Evolutionary conservation across 2,329 filamentous ascomycete genomes (phyloP), one percentile per base, ranked within the genome.

Genomic region (Diaporthe eres): DNA sequence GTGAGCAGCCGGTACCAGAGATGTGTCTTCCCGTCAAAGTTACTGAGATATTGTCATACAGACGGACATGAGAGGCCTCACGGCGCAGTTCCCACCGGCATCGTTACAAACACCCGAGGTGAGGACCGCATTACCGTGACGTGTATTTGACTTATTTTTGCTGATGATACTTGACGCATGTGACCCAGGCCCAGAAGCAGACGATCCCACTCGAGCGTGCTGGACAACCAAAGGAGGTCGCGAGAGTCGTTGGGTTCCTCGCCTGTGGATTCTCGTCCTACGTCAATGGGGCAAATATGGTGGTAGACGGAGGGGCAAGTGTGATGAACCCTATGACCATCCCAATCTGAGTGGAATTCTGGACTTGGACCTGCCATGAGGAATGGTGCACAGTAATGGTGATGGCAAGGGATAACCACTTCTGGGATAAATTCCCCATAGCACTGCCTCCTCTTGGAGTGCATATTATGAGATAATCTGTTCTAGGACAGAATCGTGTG

Each of bases 181-280:
- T 47, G 28, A 15, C 53, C 3, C 22, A 85, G 84, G 81, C 82
- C 15, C 87, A 90, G 81, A 85, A 87, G 79, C 84, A 85, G 76
- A 85, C 84, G 17, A 90, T 92, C 77, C 91, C 90, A 8, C 80
- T 92, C 25, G 91, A 92, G 81, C 85, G 90, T 75, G 86, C 89
- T 12, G 91, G 90, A 0, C 80, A 86, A 25, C 89, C 90, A 0
- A 87, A 88, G 70, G 91, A 92, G 80, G 89, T 93, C 13, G 91
- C 87, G 1, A 83, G 89, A 49, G 90, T 92, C 4, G 90, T 89
- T 0, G 91, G 91, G 0, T 93, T 93, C 80, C 83, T 93, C 77
- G 90, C 91, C 3, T 90, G 87, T 81, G 90, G 90, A 0, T 92
- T 93, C 81, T 90, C 88, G 77, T 89, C 87, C 74, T 92, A 92